Evolutionary conservation across 768 basidiomycete genomes (phyloP), one percentile per base, ranked within the genome.

Genomic region (Termitomyces sp.): DNA sequence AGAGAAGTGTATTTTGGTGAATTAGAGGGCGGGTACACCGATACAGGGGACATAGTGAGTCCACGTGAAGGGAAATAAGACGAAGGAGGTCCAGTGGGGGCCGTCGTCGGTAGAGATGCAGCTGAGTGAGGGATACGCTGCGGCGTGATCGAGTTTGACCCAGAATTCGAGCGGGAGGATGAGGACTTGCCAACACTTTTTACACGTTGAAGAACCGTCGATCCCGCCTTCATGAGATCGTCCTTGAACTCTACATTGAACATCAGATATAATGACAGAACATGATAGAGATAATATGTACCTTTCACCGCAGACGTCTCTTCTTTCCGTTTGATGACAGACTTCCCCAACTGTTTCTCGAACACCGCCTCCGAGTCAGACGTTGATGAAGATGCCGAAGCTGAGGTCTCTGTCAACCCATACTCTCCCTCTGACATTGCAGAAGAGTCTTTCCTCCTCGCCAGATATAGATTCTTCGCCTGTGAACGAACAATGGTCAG

Each of bases 381-480:
- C 3, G 74, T 67, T 6, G 71, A 69, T 11, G 70, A 62, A 4
- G 61, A 62, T 23, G 67, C 62, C 12, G 68, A 67, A 6, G 60
- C 57, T 7, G 60, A 54, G 9, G 60, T 59, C n/a, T 59, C 69
- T 38, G 62, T 65, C 31, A 64, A 48, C 19, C 63, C 66, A 12
- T 60, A 59, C 17, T 66, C 66, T 43, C 65, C 63, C 25, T 65
- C 66, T 14, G 63, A 62, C 6, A 47, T 52, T 47, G 56, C 55
- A 16, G 37, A 48, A 32, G 61, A 64, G 37, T 50, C 64, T 60
- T 43, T 66, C 50, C 25, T 66, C 51, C 34, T 62, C 1, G 62
- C 58, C 25, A 90, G 69, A 48, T 83, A 81, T n/a, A 90, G 69
- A 64, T 92, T 90, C 77, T 93, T 94, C 3, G 91, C 82, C 87